Base-by-base conservation (phyloP, 2,329 filamentous ascomycete genomes). In the Xylariaceae sp. region DNA sequence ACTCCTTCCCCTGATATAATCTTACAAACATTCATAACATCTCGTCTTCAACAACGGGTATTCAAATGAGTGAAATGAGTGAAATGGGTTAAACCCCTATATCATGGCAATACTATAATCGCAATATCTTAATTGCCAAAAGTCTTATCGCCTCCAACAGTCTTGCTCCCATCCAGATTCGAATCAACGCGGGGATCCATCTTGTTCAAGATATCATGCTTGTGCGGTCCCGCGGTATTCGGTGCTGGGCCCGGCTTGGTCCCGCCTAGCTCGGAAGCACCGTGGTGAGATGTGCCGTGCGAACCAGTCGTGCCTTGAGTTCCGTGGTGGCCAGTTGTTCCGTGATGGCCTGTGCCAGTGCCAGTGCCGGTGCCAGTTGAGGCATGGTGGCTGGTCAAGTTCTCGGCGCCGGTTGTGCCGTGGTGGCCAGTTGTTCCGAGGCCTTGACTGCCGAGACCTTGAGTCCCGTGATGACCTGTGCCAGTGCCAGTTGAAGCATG, bases 111-210 rank as follows among this genome's bases (percentile, higher is more conserved):
- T 17, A 17, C 17, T 17, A 48, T 7, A 1, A 48, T 8, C 18
- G 13, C 17, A 60, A 61, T 67, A 76, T 52, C 74, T 75, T 76
- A 77, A 75, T 73, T 72, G 72, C 72, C 72, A 67, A 76, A 74
- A 13, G 77, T 80, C 70, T 80, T 83, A 71, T 85, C 76, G 52
- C 80, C 76, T 37, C 82, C 83, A 9, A 55, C 17, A 0, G 83
- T 85, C 73, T 78, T 78, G 69, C 75, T 78, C 51, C 79, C 78
- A 68, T 85, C 81, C 2, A 80, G 76, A 64, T 85, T 75, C 9
- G 77, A 80, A 71, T 85, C 82, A 51, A 85, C 80, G 30, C 78
- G 74, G 2, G 82, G 81, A 57, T 84, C 82, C 2, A 75, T 44
- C 74, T 83, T 84, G 77, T 85, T 85, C 65, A 78, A 2, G 44